Evolutionary conservation across 1,284 basidiomycete species (phyloP), one percentile per base, ranked within the genome.

Genomic region (Ceratorhiza oryzae-sativae): DNA sequence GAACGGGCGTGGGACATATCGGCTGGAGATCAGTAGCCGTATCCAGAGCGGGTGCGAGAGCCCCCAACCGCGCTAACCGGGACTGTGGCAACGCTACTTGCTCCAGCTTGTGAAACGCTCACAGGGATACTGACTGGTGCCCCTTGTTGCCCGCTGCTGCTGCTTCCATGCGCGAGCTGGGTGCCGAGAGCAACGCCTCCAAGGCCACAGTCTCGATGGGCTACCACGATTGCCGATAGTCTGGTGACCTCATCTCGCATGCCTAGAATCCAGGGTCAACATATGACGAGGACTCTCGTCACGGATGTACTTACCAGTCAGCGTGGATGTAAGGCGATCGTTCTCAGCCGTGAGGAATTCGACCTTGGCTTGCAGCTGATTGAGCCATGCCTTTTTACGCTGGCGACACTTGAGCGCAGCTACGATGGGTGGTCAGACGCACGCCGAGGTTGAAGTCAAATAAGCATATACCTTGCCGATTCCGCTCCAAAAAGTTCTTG

Each of bases 341-440:
- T 99, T 99, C 82, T 98, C 97, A 76, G 91, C 89, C 34, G 87
- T 85, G 34, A 98, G 86, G 76, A 87, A 93, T 80, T 98, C 96
- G 79, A 96, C 94, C 79, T 97, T 97, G 67, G 91, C 89, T 81
- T 99, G 97, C 20, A 99, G 84, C 76, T 94, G 91, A 27, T 90
- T 86, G 30, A 98, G 87, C 97, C 97, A 99, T 5, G 95, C 95
- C 82, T 99, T 99, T 82, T 99, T 99, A 71, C 97, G 90, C 80
- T 99, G 97, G 46, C 97, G 93, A 81, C 97, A 99, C 83, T 99
- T 99, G 78, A 98, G 88, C 2, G 97, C 97, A 72, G 97, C 97
- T 97, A 78, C 25, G 45, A 72, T 68, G 30, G 49, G 18, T 18
- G 18, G 56, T 36, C 25, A 55, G 34, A 34, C 32, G n/a, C 18